These are phyloP conservation scores for Apiosordaria backusii DNA, from an alignment of 495 filamentous ascomycete species.

Conservation along the genomic window DNA sequence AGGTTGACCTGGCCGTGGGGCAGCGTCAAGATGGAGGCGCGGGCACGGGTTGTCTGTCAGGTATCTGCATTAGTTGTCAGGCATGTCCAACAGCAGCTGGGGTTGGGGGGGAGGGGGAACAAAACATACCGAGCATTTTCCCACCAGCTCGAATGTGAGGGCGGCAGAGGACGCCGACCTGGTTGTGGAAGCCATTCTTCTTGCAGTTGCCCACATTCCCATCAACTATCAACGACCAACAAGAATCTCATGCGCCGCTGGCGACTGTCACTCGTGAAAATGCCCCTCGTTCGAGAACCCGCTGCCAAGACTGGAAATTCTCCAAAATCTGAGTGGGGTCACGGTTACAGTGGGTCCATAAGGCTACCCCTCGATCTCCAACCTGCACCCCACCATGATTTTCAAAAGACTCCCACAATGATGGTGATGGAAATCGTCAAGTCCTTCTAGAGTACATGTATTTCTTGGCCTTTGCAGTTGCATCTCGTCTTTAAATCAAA, in stretches of 20 bases:
- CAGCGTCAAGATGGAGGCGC: constrained; percentile 82
- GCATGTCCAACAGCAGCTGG: neutral
- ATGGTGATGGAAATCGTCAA: neutral
- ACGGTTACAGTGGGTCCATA: neutral
- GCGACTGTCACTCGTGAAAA: neutral
- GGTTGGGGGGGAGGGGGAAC: neutral
- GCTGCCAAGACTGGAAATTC: constrained; percentile 14
- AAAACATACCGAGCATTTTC: constrained; percentile 72
- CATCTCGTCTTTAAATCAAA: neutral
- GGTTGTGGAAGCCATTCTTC: constrained; percentile 44
- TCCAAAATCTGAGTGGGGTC: neutral
- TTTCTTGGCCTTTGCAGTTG: neutral
- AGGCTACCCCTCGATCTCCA: neutral
- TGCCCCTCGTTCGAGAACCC: constrained; percentile 5
- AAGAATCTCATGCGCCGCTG: neutral
- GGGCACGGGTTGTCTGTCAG: constrained; percentile 83
- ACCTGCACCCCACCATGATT: neutral
- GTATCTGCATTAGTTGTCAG: neutral
- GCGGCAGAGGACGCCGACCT: constrained; percentile 51
- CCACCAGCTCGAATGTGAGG: constrained; percentile 75
- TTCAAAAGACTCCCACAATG: neutral
- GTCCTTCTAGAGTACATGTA: neutral
- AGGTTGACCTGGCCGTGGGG: constrained; percentile 88
- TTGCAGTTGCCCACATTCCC: constrained; percentile 32
- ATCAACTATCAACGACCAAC: neutral